phyloP scores from a whole-genome alignment of 2,329 filamentous ascomycete species.

The Cladophialophora bantiana region DNA sequence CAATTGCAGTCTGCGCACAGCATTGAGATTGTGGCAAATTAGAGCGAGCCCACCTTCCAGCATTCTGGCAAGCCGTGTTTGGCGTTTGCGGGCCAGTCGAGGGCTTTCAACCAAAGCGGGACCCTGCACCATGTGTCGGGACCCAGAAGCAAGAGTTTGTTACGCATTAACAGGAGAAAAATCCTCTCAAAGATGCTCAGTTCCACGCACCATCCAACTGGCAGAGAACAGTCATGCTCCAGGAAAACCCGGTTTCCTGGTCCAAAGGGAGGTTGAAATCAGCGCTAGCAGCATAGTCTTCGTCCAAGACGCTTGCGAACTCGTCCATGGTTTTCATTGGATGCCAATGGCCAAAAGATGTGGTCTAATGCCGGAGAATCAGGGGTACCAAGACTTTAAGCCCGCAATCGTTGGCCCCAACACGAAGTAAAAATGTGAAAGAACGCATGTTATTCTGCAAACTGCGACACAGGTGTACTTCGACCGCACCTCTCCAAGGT shows the following conservation, averaged over 20 bases:
- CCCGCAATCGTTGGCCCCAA: background rate
- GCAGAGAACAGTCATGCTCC: background rate
- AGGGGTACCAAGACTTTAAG: slow-evolving; percentile 1
- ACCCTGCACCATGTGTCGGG: background rate
- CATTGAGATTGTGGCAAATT: background rate
- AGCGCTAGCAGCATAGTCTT: slow-evolving; percentile 4
- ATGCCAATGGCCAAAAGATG: background rate
- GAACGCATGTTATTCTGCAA: background rate
- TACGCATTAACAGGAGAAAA: background rate
- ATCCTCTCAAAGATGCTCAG: background rate
- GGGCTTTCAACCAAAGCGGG: background rate
- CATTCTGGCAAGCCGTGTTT: background rate
- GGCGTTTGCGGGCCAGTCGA: background rate
- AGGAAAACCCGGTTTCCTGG: slow-evolving; percentile 1
- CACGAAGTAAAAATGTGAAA: background rate
- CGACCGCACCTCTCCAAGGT: background rate
- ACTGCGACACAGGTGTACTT: background rate
- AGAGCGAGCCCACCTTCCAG: background rate
- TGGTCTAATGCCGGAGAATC: background rate
- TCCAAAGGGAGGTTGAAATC: background rate
- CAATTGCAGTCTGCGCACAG: background rate
- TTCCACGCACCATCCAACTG: background rate
- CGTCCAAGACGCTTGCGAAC: background rate
- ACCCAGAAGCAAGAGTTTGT: background rate
- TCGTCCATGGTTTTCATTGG: background rate